phyloP scores from a whole-genome alignment of 2,329 filamentous ascomycete species.

The Ceratocystis alfenasii region DNA sequence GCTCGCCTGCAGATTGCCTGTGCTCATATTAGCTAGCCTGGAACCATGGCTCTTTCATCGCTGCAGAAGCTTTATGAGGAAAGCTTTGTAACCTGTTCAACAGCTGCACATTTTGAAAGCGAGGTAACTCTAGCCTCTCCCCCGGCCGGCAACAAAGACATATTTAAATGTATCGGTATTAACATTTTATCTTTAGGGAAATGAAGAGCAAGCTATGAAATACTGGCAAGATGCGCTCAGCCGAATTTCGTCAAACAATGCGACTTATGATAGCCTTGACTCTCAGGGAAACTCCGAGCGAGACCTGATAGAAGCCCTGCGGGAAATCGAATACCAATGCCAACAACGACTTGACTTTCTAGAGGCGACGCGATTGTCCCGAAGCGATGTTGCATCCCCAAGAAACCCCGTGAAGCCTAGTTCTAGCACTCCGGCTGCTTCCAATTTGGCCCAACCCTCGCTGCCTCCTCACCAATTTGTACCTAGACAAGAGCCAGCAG shows the following conservation, averaged over 20 bases:
- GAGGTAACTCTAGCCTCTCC: constrained; percentile 45
- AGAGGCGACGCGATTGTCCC: constrained; percentile 62
- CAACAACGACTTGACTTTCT: constrained; percentile 85
- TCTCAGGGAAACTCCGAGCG: constrained; percentile 73
- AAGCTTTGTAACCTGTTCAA: constrained; percentile 87
- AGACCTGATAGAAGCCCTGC: constrained; percentile 67
- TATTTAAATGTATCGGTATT: background rate
- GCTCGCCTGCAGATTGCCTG: background rate
- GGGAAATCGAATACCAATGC: constrained; percentile 77
- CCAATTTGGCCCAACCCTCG: background rate
- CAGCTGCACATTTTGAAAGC: constrained; percentile 89
- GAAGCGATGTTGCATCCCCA: constrained; percentile 28
- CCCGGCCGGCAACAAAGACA: background rate
- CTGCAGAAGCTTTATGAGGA: constrained; percentile 98
- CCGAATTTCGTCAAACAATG: constrained; percentile 69
- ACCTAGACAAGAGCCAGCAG: background rate
- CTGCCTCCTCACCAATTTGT: background rate
- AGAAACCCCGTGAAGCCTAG: background rate
- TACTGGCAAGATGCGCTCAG: constrained; percentile 84
- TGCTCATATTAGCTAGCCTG: background rate
- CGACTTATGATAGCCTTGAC: constrained; percentile 47
- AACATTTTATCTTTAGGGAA: constrained; percentile 47
- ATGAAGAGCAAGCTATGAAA: constrained; percentile 78
- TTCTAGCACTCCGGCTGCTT: background rate
- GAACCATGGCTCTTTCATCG: constrained; percentile 46